Conservation (phyloP, 345 rosid species). For the Capsella bursapastoris region DNA sequence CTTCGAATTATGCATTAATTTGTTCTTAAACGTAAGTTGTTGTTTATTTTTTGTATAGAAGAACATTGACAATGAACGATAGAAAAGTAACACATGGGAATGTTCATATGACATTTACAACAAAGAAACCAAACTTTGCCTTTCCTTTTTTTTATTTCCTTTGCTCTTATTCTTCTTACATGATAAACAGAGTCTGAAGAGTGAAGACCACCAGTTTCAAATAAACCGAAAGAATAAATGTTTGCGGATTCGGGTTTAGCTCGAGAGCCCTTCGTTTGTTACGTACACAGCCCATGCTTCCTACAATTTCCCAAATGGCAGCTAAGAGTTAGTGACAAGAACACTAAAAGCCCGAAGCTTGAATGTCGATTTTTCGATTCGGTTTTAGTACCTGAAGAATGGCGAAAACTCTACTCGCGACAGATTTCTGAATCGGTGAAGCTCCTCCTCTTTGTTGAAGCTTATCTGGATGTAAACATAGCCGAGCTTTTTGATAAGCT, state of each 20-base stretch:
- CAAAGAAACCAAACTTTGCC: neutral
- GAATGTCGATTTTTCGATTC: neutral
- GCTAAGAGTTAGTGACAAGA: slow-evolving; percentile 11
- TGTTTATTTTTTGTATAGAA: neutral
- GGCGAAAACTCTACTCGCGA: slow-evolving; percentile 75
- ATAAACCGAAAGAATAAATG: neutral
- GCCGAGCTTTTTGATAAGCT: slow-evolving; percentile 91
- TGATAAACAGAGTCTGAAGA: neutral
- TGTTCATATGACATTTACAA: slow-evolving; percentile 30
- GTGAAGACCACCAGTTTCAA: neutral
- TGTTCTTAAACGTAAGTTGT: too few relatives aligned
- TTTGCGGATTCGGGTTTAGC: slow-evolving; percentile 29
- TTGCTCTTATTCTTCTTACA: slow-evolving; percentile 29
- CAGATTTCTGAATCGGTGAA: slow-evolving; percentile 62
- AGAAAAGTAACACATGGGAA: slow-evolving; percentile 33
- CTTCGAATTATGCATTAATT: too few relatives aligned
- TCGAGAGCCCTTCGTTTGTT: slow-evolving; percentile 56
- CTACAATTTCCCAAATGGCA: slow-evolving; percentile 44
- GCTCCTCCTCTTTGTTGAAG: slow-evolving; percentile 86
- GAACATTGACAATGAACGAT: slow-evolving; percentile 23
- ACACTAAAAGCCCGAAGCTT: slow-evolving; percentile 9
- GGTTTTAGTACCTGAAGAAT: slow-evolving; percentile 71
- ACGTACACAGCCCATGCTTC: slow-evolving; percentile 77
- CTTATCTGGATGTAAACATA: slow-evolving; percentile 95
- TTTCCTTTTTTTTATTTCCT: neutral